Evolutionary conservation across 352 stramenopile species (phyloP), one percentile per base, ranked within the genome.

Genomic region (Globisporangium middletonii): DNA sequence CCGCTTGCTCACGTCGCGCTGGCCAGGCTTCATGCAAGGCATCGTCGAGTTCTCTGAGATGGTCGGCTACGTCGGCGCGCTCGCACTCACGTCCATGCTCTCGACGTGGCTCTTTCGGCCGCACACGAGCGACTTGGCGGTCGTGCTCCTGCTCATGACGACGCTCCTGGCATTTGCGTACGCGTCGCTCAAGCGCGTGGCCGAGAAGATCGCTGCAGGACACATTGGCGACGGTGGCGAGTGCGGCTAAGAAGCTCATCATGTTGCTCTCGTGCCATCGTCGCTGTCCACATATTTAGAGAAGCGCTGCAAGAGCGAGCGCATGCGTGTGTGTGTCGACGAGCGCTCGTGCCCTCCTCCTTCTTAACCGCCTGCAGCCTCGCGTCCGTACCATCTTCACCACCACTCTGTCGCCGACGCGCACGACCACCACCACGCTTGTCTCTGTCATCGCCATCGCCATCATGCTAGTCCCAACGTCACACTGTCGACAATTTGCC

Each of bases 61-160:
- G 43, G 52, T 91, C 16, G 81, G 81, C 16, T 82, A 80, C 42
- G 68, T 68, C 0, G 60, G 67, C 0, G 78, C 79, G n/a, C 65
- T 92, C 12, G 58, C 72, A 4, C 62, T 89, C 7, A 68, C 82
- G 23, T 73, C 67, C 19, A 68, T 72, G 48, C 62, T 89, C 15
- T 83, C 77, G 4, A 51, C 62, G 23, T 92, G 81, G 81, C 65
- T 89, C n/a, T 87, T 86, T 33, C 60, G 67, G 5, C 62, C 68
- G 11, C 54, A 73, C 30, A 62, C 69, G 38, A 88, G 67, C 37
- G 81, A 92, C 58, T 63, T 91, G 63, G 76, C 77, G 46, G 59
- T 89, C 27, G 56, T 86, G 13, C 71, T 92, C 43, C 57, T 92
- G 42, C 70, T 92, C 12, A 68, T 88, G 35, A 83, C 79, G 37